phyloP scores from a whole-genome alignment of 805 yeast genomes.

The Komagataella phaffii region DNA sequence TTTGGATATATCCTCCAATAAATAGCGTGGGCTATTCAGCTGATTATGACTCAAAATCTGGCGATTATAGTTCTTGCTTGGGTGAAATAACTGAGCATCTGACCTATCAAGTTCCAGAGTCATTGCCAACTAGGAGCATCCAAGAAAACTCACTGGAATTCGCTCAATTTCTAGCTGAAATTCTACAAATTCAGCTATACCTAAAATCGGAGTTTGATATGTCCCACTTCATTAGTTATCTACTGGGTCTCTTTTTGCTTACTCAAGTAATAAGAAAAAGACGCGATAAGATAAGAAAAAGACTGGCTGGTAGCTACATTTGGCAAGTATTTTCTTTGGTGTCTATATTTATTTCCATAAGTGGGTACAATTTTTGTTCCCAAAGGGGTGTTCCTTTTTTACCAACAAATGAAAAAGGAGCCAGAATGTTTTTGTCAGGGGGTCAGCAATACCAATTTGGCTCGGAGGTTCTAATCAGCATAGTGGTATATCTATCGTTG shows the following conservation, averaged over 20 bases:
- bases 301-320: constrained; percentile 3
- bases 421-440: constrained; percentile 44
- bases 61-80: constrained; percentile 12
- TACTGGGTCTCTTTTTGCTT: constrained; percentile 25
- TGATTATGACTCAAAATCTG: constrained; percentile 13
- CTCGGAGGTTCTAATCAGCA: constrained; percentile 43
- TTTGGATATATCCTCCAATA: constrained; percentile 46
- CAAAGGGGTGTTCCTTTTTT: constrained; percentile 52
- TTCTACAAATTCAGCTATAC: constrained; percentile 27
- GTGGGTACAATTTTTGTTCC: constrained; percentile 55
- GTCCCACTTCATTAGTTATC: constrained; percentile 29
- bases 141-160: constrained; percentile 28
- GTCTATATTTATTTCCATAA: constrained; percentile 29
- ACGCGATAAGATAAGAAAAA: constrained; percentile 17
- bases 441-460: constrained; percentile 63
- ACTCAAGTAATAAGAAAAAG: constrained; percentile 37
- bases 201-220: constrained; percentile 29
- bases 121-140: constrained; percentile 8
- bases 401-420: constrained; percentile 34
- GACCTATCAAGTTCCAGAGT: background rate
- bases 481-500: constrained; percentile 33
- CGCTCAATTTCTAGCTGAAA: constrained; percentile 37
- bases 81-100: constrained; percentile 8
- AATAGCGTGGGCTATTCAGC: constrained; percentile 7
- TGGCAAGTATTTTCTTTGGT: constrained; percentile 9